Conservation (phyloP, 495 filamentous ascomycete genomes). For the Ramalina intermedia region DNA sequence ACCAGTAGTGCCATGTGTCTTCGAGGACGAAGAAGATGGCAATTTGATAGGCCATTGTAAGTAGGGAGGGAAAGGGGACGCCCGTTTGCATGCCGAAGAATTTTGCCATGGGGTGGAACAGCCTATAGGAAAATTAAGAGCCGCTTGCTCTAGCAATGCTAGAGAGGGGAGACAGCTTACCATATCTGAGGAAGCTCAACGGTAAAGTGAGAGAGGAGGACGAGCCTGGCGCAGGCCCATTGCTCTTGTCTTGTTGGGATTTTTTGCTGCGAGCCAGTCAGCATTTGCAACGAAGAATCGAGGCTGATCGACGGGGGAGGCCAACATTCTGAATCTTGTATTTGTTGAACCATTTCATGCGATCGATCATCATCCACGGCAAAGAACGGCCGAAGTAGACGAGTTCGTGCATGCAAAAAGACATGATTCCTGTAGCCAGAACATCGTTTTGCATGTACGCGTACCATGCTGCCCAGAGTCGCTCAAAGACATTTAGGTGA, state of each 20-base stretch:
- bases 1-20: conserved; percentile 98
- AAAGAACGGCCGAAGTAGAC: conserved; percentile 89
- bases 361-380: conserved; percentile 89
- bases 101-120: conserved; percentile 96
- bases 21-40: conserved; percentile 89
- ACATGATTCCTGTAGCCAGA: conserved; percentile 91
- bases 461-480: conserved; percentile 90
- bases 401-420: conserved; percentile 84
- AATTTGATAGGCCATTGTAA: conserved; percentile 84
- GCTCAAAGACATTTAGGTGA: conserved; percentile 69
- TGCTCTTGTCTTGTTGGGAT: conserved; percentile 80
- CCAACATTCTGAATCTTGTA: conserved; percentile 84
- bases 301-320: not conserved
- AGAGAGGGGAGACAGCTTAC: conserved; percentile 24
- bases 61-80: conserved; percentile 74
- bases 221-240: conserved; percentile 83
- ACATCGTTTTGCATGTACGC: conserved; percentile 97
- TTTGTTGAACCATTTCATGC: conserved; percentile 68
- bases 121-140: conserved; percentile 25
- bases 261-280: conserved; percentile 46
- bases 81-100: conserved; percentile 78
- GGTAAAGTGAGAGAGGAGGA: conserved; percentile 86
- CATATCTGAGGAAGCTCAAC: conserved; percentile 97
- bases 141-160: not conserved
- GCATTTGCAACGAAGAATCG: not conserved